These are phyloP conservation scores for Daldinia caldariorum DNA, from an alignment of 495 filamentous ascomycete species.

Conservation along the genomic window DNA sequence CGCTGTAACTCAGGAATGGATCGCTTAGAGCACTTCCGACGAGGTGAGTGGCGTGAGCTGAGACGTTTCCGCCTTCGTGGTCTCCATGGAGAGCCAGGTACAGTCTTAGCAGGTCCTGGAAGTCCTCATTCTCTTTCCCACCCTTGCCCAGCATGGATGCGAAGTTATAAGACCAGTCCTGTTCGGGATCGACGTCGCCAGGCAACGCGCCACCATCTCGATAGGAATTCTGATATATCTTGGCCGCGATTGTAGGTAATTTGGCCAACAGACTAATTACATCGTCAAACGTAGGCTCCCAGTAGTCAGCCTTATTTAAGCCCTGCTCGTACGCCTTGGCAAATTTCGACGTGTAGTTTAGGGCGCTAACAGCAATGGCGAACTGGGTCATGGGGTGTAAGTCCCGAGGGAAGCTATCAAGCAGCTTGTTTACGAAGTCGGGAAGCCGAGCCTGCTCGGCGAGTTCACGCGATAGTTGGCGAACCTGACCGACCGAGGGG, in stretches of 20 bases:
- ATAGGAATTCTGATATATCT: constrained; percentile 94
- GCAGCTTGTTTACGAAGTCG: constrained; percentile 82
- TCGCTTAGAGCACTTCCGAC: constrained; percentile 96
- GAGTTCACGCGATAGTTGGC: constrained; percentile 82
- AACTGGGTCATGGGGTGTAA: constrained; percentile 99
- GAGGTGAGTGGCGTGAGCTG: constrained; percentile 95
- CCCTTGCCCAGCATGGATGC: constrained; percentile 95
- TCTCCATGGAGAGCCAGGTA: constrained; percentile 98
- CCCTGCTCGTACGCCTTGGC: constrained; percentile 92
- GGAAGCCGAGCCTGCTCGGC: constrained; percentile 89
- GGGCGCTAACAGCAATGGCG: constrained; percentile 88
- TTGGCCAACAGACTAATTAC: constrained; percentile 93
- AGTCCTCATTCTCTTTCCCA: constrained; percentile 84
- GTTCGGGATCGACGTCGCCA: constrained; percentile 76
- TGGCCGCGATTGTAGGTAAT: constrained; percentile 94
- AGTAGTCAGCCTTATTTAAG: constrained; percentile 93
- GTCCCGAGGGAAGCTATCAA: constrained; percentile 86
- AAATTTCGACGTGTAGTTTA: constrained; percentile 92
- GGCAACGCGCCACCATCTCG: constrained; percentile 78
- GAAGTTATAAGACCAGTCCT: constrained; percentile 99
- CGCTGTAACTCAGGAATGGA: constrained; percentile 94
- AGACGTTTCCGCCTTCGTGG: constrained; percentile 98
- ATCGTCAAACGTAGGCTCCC: constrained; percentile 98
- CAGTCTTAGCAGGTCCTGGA: constrained; percentile 91
- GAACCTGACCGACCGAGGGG: constrained; percentile 81